Percentiles rank a stretch among this genome's conserved stretches.
Conservation (phyloP, 352 stramenopile species). For the Pythium vanterpoolii region DNA sequence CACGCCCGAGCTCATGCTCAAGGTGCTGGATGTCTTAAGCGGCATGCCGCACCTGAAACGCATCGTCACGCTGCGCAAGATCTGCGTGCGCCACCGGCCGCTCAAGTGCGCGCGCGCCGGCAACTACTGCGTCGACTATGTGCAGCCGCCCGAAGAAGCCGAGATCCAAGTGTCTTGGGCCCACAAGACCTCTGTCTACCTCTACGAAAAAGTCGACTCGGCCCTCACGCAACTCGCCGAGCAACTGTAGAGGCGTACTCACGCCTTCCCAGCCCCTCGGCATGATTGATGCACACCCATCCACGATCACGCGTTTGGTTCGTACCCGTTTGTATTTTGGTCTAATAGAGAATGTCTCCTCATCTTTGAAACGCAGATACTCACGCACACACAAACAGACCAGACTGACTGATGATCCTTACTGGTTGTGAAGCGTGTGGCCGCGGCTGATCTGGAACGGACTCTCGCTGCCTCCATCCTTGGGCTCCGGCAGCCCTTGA, state of each 20-base stretch:
- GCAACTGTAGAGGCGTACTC: slow-evolving; percentile 23
- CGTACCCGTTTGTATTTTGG: not conserved
- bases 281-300: too few species aligned
- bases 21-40: slow-evolving; percentile 61
- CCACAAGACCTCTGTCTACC: slow-evolving; percentile 67
- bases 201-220: slow-evolving; percentile 63
- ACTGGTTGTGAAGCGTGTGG: slow-evolving; percentile 3
- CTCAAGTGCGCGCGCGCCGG: slow-evolving; percentile 51
- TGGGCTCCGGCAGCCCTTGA: too few species aligned
- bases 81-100: slow-evolving; percentile 72
- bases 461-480: slow-evolving; percentile 22
- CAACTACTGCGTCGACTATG: slow-evolving; percentile 65
- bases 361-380: not conserved
- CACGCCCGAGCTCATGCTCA: slow-evolving; percentile 68
- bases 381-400: not conserved
- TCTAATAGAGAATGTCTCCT: slow-evolving; percentile 2
- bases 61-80: slow-evolving; percentile 73
- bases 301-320: not conserved
- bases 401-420: not conserved
- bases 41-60: slow-evolving; percentile 57
- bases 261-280: not conserved
- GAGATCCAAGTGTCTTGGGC: slow-evolving; percentile 83
- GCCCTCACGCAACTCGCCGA: slow-evolving; percentile 35
- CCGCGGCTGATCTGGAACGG: slow-evolving; percentile 47
- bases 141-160: slow-evolving; percentile 58